Percentiles rank a stretch among this genome's conserved stretches.
These are phyloP conservation scores for Phlebopus sp. DNA, from an alignment of 1,284 basidiomycete genomes.

Conservation along the genomic window DNA sequence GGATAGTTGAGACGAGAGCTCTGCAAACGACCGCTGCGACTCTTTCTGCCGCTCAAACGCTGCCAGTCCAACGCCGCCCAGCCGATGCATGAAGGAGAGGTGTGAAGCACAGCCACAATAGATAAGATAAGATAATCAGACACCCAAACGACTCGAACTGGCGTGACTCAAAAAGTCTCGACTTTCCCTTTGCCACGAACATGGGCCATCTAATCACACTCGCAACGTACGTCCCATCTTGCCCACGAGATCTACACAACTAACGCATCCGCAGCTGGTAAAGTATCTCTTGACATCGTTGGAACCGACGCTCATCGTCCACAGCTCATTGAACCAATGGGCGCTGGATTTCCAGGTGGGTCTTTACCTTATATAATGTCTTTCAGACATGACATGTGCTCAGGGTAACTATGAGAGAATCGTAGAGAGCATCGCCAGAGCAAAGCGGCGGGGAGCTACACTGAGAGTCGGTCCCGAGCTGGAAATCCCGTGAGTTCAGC, in stretches of 20 bases:
- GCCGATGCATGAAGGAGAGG: conserved; percentile 53
- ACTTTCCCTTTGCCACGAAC: not conserved
- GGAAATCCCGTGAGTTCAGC: conserved; percentile 82
- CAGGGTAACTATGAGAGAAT: conserved; percentile 93
- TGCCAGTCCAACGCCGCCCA: conserved; percentile 71
- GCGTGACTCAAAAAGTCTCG: too few relatives aligned
- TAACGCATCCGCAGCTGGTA: conserved; percentile 42
- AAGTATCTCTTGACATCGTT: conserved; percentile 4
- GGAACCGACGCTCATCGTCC: not conserved
- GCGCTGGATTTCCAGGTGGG: conserved; percentile 87
- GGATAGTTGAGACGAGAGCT: conserved; percentile 79
- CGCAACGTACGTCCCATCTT: conserved; percentile 54
- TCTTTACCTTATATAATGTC: not conserved
- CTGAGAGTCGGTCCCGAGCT: conserved; percentile 97
- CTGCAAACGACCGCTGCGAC: conserved; percentile 73
- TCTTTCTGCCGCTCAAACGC: conserved; percentile 74
- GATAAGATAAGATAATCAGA: conserved; percentile 22
- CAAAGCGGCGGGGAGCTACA: conserved; percentile 87
- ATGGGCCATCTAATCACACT: conserved; percentile 85
- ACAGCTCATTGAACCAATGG: conserved; percentile 94
- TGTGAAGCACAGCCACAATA: not conserved
- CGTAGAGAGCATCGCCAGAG: conserved; percentile 81
- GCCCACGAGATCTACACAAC: conserved; percentile 3
- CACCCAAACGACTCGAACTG: too few relatives aligned
- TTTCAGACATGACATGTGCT: not conserved